phyloP scores from a whole-genome alignment of 805 yeast species.

The Starmera caribaea region DNA sequence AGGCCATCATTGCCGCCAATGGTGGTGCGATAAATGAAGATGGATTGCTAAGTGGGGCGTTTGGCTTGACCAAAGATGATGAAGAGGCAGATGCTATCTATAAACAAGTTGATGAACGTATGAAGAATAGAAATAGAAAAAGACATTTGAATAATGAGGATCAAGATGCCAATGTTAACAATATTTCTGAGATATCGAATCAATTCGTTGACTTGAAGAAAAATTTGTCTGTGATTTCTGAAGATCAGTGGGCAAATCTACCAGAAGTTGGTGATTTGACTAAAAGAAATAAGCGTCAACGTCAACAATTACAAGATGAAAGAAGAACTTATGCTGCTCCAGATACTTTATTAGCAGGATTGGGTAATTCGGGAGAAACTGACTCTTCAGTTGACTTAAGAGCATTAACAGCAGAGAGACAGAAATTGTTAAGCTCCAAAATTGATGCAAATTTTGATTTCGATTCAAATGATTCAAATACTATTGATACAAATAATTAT shows the following conservation, averaged over 20 bases:
- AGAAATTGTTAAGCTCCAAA: slow-evolving; percentile 43
- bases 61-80: slow-evolving; percentile 41
- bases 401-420: slow-evolving; percentile 55
- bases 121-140: slow-evolving; percentile 22
- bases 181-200: slow-evolving; percentile 25
- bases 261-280: slow-evolving; percentile 92
- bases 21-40: slow-evolving; percentile 16
- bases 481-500: slow-evolving; percentile 21
- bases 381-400: slow-evolving; percentile 32
- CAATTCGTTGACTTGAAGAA: slow-evolving; percentile 65
- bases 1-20: slow-evolving; percentile 12
- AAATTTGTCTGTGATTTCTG: slow-evolving; percentile 45
- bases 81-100: slow-evolving; percentile 72
- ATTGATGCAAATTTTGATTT: slow-evolving; percentile 30
- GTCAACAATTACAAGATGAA: slow-evolving; percentile 50
- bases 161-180: slow-evolving; percentile 15
- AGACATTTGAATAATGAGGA: slow-evolving; percentile 14
- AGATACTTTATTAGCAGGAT: slow-evolving; percentile 46
- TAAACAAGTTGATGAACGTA: slow-evolving; percentile 51
- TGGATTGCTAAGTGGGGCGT: slow-evolving; percentile 18
- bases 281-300: slow-evolving; percentile 59
- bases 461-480: slow-evolving; percentile 4
- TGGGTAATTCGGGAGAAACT: slow-evolving; percentile 19
- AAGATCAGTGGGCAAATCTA: slow-evolving; percentile 67
- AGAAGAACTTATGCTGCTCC: slow-evolving; percentile 78